Conservation (phyloP, 225 moss, liverwort and hornwort species). For the Pseudoscleropodium purum region DNA sequence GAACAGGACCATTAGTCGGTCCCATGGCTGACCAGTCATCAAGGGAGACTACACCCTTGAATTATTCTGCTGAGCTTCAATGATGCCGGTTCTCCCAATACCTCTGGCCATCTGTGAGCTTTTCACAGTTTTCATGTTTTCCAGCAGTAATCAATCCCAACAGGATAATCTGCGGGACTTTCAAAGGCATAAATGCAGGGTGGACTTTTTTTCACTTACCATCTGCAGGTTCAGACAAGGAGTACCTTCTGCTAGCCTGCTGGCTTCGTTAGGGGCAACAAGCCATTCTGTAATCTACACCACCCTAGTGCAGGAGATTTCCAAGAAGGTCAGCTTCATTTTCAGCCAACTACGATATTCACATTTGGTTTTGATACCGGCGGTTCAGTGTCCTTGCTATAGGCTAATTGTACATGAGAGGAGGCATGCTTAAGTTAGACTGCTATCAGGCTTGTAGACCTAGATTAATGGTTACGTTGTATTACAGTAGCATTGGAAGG, state of each 20-base stretch:
- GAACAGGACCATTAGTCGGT: constrained; percentile 6
- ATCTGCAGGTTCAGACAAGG: neutral
- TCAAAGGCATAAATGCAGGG: neutral
- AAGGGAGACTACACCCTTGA: constrained; percentile 6
- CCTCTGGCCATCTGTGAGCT: neutral
- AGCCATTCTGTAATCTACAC: neutral
- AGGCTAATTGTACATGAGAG: constrained; percentile 39
- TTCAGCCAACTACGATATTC: neutral
- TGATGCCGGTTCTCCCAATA: neutral
- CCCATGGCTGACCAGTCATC: constrained; percentile 6
- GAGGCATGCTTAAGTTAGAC: neutral
- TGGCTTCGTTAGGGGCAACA: neutral
- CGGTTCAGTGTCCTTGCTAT: neutral
- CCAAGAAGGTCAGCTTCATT: neutral
- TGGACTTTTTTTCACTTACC: neutral
- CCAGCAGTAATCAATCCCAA: neutral
- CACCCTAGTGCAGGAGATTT: neutral
- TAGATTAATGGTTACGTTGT: neutral
- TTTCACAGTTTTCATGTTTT: neutral
- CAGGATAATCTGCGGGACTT: neutral
- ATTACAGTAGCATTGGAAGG: neutral
- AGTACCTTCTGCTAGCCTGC: neutral
- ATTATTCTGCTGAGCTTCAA: constrained; percentile 25
- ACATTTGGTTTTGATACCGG: constrained; percentile 5
- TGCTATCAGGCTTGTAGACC: constrained; percentile 10